Base-by-base conservation (phyloP, 2,329 filamentous ascomycete genomes). In the Aspergillus sp. region DNA sequence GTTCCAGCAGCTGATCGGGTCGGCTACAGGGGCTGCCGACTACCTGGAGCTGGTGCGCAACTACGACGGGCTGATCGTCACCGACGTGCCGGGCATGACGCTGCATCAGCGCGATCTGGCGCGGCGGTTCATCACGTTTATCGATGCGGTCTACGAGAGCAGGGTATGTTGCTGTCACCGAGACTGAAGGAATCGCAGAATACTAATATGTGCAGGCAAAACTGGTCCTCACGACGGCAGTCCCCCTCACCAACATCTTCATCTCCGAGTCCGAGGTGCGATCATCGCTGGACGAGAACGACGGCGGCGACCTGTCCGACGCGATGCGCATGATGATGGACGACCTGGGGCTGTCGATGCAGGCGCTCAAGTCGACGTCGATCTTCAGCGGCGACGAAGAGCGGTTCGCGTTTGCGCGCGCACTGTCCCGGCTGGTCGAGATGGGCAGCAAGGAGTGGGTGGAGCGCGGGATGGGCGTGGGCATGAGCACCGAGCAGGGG, bases 361-460 rank as follows among this genome's bases (percentile, higher is more conserved):
- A 85, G 46, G 86, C 89, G 72, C 78, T 99, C 63, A 95, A 95
- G 76, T 86, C 86, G 60, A 90, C 87, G 40, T 89, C 83, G 59
- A 83, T 97, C 36, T 99, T 99, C 71, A 89, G 87, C 1, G 94
- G 94, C 38, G 94, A 96, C 53, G 94, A 99, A 76, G 94, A 99
- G 74, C 83, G 90, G 0, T 99, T 99, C 76, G 94, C 94, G 0
- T 99, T 99, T 77, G 91, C 91, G 20, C 79, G 94, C 49, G 94
- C 94, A 1, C 71, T 97, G 61, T 92, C 87, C 49, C 79, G 94
- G 51, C 74, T 99, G 55, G 87, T 80, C 50, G 91, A 97, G 73
- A 99, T 99, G 94, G 90, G 91, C 17, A 94, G 90, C 69, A 84
- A 85, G 70, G 88, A 96, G 69, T 99, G 94, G 94, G 89, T 97